Conservation (phyloP, 2,329 filamentous ascomycete genomes). For the Diaporthe aspalathi region DNA sequence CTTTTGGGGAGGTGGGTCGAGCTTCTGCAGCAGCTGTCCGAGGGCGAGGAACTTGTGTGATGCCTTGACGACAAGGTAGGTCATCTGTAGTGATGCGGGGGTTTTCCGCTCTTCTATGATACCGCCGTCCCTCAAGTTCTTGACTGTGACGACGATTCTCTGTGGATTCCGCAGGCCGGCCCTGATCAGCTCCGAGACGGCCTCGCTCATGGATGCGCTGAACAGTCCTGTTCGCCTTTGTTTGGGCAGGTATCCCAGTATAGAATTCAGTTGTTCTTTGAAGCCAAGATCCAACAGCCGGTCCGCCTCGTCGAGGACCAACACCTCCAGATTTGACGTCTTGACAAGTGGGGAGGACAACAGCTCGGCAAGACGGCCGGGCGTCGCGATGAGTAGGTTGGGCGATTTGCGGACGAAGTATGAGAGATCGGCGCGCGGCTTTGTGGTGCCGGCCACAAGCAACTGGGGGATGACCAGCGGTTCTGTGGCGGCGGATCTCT, state of each 20-base stretch:
- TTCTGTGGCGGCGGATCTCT: slow-evolving; percentile 58
- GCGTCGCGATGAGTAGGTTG: slow-evolving; percentile 91
- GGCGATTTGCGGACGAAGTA: slow-evolving; percentile 85
- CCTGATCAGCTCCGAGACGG: slow-evolving; percentile 90
- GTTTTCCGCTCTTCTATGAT: slow-evolving; percentile 83
- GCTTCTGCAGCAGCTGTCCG: slow-evolving; percentile 73
- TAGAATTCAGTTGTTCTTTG: slow-evolving; percentile 88
- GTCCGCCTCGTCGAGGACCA: slow-evolving; percentile 96
- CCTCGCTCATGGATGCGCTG: slow-evolving; percentile 95
- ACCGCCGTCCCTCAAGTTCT: slow-evolving; percentile 74
- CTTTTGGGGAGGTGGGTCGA: slow-evolving; percentile 82
- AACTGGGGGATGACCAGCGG: slow-evolving; percentile 84
- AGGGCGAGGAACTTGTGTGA: slow-evolving; percentile 84
- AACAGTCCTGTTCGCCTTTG: slow-evolving; percentile 94
- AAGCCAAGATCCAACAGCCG: slow-evolving; percentile 93
- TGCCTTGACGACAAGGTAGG: slow-evolving; percentile 80
- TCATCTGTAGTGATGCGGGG: slow-evolving; percentile 92
- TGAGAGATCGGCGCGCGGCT: slow-evolving; percentile 87
- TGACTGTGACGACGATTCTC: slow-evolving; percentile 94
- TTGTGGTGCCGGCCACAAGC: slow-evolving; percentile 82
- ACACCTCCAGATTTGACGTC: slow-evolving; percentile 88
- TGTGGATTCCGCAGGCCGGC: slow-evolving; percentile 94
- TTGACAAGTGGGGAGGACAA: slow-evolving; percentile 88
- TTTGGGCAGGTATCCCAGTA: slow-evolving; percentile 86
- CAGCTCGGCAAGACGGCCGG: slow-evolving; percentile 88